A percentile compares a stretch with the other conserved stretches of the same genome.
phyloP scores from a whole-genome alignment of 1,139 yeast species.

The Taphrina pruni region DNA sequence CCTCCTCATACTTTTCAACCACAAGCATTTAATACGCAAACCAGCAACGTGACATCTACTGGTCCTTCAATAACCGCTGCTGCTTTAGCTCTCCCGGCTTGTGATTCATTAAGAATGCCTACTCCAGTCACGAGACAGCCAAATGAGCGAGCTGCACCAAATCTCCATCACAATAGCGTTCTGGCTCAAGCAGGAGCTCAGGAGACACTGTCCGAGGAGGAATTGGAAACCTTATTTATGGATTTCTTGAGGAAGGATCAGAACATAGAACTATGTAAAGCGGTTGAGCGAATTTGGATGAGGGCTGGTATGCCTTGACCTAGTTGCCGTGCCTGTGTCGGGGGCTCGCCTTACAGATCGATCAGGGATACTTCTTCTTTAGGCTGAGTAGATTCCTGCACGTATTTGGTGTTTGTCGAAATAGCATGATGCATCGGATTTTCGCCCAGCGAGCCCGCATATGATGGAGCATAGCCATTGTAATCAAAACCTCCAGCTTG shows the following conservation, averaged over 20 bases:
- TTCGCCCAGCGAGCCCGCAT: background rate
- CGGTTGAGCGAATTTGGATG: slow-evolving; percentile 18
- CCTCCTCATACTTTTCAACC: background rate
- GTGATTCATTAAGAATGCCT: slow-evolving; percentile 14
- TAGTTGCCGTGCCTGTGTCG: background rate
- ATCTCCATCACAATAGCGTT: background rate
- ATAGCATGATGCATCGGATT: background rate
- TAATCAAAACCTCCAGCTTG: background rate
- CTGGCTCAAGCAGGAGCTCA: background rate
- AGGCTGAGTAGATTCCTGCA: slow-evolving; percentile 1
- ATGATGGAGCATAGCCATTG: background rate
- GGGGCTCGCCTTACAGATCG: background rate
- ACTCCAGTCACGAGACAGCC: background rate
- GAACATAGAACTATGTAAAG: slow-evolving; percentile 26
- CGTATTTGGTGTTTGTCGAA: background rate
- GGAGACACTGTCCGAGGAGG: slow-evolving; percentile 1
- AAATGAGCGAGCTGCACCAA: background rate
- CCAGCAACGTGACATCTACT: too few relatives aligned
- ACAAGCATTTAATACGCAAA: background rate
- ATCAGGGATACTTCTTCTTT: slow-evolving; percentile 28
- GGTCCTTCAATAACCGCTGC: background rate
- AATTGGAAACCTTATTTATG: slow-evolving; percentile 18
- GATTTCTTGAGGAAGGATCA: slow-evolving; percentile 23
- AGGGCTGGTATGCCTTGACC: slow-evolving; percentile 19
- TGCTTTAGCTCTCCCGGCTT: background rate